Conservation (phyloP, 495 filamentous ascomycete species). For the Extremus antarcticus region DNA sequence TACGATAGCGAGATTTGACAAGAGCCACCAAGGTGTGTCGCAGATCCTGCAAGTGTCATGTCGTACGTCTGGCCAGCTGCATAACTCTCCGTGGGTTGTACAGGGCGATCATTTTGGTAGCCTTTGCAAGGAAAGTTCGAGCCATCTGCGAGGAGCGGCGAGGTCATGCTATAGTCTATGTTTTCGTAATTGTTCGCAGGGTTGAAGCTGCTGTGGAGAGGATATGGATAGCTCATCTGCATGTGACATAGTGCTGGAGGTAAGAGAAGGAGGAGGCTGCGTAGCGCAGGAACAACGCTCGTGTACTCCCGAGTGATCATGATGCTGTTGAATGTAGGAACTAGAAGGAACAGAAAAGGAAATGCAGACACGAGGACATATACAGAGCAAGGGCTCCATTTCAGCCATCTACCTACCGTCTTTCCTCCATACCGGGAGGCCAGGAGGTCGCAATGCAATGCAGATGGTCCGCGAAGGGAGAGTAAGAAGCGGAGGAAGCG, state of each 20-base stretch:
- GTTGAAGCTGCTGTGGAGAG: slow-evolving; percentile 44
- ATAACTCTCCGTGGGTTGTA: slow-evolving; percentile 41
- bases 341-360: not conserved
- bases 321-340: not conserved
- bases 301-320: too few species aligned
- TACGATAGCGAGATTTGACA: slow-evolving; percentile 56
- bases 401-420: slow-evolving; percentile 7
- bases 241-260: slow-evolving; percentile 39
- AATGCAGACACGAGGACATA: slow-evolving; percentile 3
- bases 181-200: slow-evolving; percentile 31
- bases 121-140: slow-evolving; percentile 57
- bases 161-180: slow-evolving; percentile 42
- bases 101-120: slow-evolving; percentile 42
- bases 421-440: not conserved
- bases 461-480: too few species aligned
- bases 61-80: slow-evolving; percentile 46
- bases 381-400: slow-evolving; percentile 6
- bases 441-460: not conserved
- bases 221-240: slow-evolving; percentile 46
- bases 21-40: slow-evolving; percentile 51
- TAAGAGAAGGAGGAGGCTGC: slow-evolving; percentile 6
- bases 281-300: not conserved
- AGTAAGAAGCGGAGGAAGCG: slow-evolving; percentile 1
- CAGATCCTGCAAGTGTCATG: slow-evolving; percentile 46
- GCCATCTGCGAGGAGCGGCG: slow-evolving; percentile 40